phyloP scores from a whole-genome alignment of 345 rosid species.

The Erucastrum elatum region DNA sequence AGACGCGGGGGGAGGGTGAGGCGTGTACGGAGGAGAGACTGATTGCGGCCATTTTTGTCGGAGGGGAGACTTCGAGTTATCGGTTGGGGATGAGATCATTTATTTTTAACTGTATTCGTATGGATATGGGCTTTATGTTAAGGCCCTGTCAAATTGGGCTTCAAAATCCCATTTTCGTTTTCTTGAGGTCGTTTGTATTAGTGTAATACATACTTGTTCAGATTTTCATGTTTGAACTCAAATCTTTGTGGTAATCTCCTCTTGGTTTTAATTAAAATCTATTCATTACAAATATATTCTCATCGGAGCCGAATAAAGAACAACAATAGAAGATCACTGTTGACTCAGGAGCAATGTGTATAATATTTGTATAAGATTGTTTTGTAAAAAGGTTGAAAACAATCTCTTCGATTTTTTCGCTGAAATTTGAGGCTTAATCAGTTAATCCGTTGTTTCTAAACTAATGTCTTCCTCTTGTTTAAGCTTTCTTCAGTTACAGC shows the following conservation, averaged over 20 bases:
- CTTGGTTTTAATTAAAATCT: background rate
- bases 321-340: background rate
- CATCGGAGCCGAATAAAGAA: constrained; percentile 10
- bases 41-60: constrained; percentile 53
- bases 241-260: no score
- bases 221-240: no score
- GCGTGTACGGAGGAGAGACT: constrained; percentile 40
- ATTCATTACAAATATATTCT: constrained; percentile 14
- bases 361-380: constrained; percentile 12
- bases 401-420: background rate
- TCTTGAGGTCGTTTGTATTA: background rate
- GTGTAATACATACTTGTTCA: no score
- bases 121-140: background rate
- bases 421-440: background rate
- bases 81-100: background rate
- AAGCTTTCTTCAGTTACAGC: background rate
- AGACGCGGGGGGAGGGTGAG: constrained; percentile 42
- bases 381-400: background rate
- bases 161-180: background rate
- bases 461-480: background rate
- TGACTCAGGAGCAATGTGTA: background rate
- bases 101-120: background rate
- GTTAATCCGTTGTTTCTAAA: background rate
- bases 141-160: background rate
- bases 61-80: constrained; percentile 11